Percentiles rank a stretch among this genome's conserved stretches.
phyloP scores from a whole-genome alignment of 495 filamentous ascomycete genomes.

The Cercophora samala region DNA sequence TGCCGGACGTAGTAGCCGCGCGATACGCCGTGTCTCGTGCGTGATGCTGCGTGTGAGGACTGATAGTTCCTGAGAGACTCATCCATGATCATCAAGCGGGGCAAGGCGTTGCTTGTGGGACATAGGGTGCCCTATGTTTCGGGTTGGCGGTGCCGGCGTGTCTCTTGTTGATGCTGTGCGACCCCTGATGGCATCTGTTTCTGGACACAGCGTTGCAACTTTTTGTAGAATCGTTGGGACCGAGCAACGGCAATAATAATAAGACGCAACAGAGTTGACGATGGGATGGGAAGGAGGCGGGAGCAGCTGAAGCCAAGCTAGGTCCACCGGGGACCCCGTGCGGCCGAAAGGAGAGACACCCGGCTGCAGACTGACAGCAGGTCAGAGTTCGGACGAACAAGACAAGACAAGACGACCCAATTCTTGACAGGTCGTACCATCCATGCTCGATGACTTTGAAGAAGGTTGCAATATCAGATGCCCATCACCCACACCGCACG shows the following conservation, averaged over 20 bases:
- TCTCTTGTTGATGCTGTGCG: slow-evolving; percentile 1
- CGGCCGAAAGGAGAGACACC: slow-evolving; percentile 28
- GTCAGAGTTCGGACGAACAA: slow-evolving; percentile 3
- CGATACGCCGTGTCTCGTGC: background rate
- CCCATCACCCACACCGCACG: background rate
- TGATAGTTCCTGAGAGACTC: background rate
- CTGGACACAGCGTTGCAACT: background rate
- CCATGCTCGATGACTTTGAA: background rate
- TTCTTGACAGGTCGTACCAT: slow-evolving; percentile 8
- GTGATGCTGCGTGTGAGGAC: background rate
- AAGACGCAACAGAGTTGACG: background rate
- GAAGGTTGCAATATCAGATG: background rate
- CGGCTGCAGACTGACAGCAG: slow-evolving; percentile 1
- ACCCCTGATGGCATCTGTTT: background rate
- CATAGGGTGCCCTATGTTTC: background rate
- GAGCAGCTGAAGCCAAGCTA: slow-evolving; percentile 5
- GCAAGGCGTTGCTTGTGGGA: slow-evolving; percentile 1
- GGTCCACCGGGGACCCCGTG: slow-evolving; percentile 17
- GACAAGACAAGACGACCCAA: too few species aligned
- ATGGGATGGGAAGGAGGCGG: background rate
- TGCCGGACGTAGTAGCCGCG: background rate
- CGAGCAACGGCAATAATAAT: too few species aligned
- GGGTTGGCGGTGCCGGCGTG: slow-evolving; percentile 2
- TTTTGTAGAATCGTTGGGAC: background rate
- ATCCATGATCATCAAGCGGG: background rate